Evolutionary conservation across 1,284 basidiomycete genomes (phyloP), one percentile per base, ranked within the genome.

Genomic region (Trametes polyzona): DNA sequence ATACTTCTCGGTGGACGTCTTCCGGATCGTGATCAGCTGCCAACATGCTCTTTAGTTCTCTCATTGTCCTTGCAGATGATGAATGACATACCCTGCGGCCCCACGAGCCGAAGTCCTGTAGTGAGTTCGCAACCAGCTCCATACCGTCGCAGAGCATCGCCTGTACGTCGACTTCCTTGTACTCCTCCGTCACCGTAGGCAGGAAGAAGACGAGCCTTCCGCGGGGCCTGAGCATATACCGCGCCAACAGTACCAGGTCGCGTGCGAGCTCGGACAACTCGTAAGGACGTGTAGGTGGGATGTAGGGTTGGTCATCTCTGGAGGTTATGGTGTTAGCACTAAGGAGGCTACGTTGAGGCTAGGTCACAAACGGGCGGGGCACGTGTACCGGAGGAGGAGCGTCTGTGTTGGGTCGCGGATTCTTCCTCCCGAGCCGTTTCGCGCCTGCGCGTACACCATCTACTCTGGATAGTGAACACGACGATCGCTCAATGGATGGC

Each of bases 361-460:
- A 3, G 21, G 5, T 11, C 33, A 67, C 71, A 55, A 8, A 74
- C 73, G 63, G 65, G 42, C 69, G 66, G 27, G 62, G 46, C 7
- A 53, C n/a, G 44, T 58, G 53, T 23, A 58, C 33, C 23, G 52
- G 61, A 16, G 39, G 47, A 43, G 52, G 62, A 9, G 43, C 55
- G 24, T 54, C 59, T 30, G 40, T 55, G 14, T 53, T 47, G n/a
- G 73, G 75, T 11, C 83, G 74, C 5, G 51, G 41, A 54, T 78
- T 79, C 65, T 86, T 90, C 24, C 94, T 81, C 0, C 97, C 97
- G 1, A 97, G 78, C 32, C 96, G 82, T 73, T 99, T 99, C 2
- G 97, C 97, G 1, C 97, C 97, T 16, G 97, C 96, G 27, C 97
- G 82, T 0, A 99, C 94, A 10, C 96, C 97, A 71, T 99, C 96